Percentiles rank a stretch among this genome's conserved stretches.
Evolutionary conservation across 352 stramenopile species (phyloP).

Genomic region (Globisporangium perplexum): DNA sequence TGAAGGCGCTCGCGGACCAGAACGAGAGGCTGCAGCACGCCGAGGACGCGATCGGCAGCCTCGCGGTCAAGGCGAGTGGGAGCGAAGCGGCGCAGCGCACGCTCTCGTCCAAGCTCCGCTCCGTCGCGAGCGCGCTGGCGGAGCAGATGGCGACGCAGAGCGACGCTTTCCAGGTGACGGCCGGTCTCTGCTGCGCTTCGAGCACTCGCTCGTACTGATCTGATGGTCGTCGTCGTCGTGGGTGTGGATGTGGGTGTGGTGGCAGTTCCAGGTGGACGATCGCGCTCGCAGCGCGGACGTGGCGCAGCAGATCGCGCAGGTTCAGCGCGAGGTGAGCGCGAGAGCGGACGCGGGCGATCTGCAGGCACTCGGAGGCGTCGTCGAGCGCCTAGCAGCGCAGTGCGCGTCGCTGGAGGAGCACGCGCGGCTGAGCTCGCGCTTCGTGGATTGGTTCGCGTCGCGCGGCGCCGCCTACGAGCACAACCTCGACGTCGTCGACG

Average conservation of each 20-base stretch:
- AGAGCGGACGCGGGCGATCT: conserved; percentile 15
- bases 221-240: too few species aligned
- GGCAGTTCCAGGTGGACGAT: conserved; percentile 17
- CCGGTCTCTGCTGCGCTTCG: too few species aligned
- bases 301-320: conserved; percentile 8
- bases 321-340: conserved; percentile 4
- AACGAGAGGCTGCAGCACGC: conserved; percentile 14
- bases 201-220: conserved; percentile 1
- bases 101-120: conserved; percentile 34
- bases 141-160: conserved; percentile 25
- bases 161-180: conserved; percentile 22
- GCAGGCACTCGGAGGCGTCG: background rate
- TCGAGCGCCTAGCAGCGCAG: conserved; percentile 11
- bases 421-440: conserved; percentile 46
- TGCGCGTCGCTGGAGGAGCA: conserved; percentile 34
- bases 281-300: conserved; percentile 19
- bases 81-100: conserved; percentile 21
- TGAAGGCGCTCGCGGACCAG: background rate
- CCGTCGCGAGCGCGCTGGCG: conserved; percentile 13
- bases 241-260: too few species aligned
- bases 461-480: conserved; percentile 70
- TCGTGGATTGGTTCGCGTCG: conserved; percentile 68
- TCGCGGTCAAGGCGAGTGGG: conserved; percentile 15
- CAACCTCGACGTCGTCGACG: conserved; percentile 63
- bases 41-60: conserved; percentile 10